Evolutionary conservation across 768 basidiomycete species (phyloP), one percentile per base, ranked within the genome.

Genomic region (Tephrocybe rancida): DNA sequence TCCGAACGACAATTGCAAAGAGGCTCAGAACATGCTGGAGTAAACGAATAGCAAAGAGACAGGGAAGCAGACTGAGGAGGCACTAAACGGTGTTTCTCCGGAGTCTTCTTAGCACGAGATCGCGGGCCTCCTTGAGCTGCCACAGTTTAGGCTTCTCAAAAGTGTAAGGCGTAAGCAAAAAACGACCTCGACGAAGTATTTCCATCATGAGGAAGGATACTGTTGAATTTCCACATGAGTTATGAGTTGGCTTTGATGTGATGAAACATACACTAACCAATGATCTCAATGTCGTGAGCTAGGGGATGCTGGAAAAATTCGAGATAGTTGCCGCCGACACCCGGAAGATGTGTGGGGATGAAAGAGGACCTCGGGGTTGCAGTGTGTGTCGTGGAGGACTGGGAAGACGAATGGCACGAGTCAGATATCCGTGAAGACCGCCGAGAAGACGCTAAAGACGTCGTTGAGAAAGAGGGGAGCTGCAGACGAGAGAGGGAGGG

Each of bases 131-230:
- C 54, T 70, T 70, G 29, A 78, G 65, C 48, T 71, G 74, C 81
- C 80, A 83, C 52, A 74, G 59, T 51, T 73, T 82, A 18, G 78
- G 74, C 39, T 75, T 78, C 48, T 77, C 76, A 35, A 80, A 78
- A 4, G 70, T 64, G 52, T 78, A 83, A 4, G 77, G 72, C 22
- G 77, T 75, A 10, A 81, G 75, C 51, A 61, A 67, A 61, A 86
- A 86, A 29, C 82, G 79, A 37, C 82, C 79, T 43, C 83, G 77
- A 25, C 84, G 82, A 14, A 86, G 64, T 27, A 85, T 80, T 63
- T 86, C 84, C 75, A 86, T 80, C 68, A 86, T 77, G 30, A 86
- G 70, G 64, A 85, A 85, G 13, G 82, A 83, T 7, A 85, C 84
- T 84, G 52, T 35, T 29, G 25, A 8, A 26, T 13, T 13, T 32